A percentile compares a stretch with the other conserved stretches of the same genome.
Conservation (phyloP, 2,329 filamentous ascomycete species). For the Monosporascus sp. region DNA sequence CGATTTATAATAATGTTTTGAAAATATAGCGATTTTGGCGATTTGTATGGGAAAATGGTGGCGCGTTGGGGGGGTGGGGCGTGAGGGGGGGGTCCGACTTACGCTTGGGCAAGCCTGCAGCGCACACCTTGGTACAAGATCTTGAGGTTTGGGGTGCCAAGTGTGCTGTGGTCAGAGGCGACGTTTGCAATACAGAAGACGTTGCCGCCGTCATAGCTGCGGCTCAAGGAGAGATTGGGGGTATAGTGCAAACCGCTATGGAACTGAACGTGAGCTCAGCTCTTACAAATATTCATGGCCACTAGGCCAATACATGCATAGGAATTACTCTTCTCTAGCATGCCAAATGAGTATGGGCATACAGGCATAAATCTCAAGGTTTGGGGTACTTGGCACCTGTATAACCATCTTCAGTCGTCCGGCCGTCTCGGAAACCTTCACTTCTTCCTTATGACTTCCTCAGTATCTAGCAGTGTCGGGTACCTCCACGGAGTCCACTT, state of each 20-base stretch:
- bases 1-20: no score
- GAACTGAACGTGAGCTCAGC: neutral
- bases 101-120: neutral
- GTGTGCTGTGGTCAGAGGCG: neutral
- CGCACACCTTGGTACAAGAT: neutral
- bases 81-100: no score
- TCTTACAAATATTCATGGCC: neutral
- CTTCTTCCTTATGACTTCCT: neutral
- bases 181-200: neutral
- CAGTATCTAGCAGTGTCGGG: slow-evolving; percentile 25
- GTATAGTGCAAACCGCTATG: neutral
- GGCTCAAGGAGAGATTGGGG: neutral
- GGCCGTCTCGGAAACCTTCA: neutral
- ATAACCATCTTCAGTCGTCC: neutral
- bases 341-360: neutral
- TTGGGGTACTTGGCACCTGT: neutral
- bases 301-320: neutral
- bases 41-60: no score
- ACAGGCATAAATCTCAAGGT: neutral
- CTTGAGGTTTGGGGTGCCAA: slow-evolving; percentile 16
- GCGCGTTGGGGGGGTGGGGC: no score
- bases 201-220: neutral
- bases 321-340: neutral
- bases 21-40: no score
- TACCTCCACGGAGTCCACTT: slow-evolving; percentile 26